Percentiles rank a stretch among this genome's conserved stretches.
phyloP scores from a whole-genome alignment of 2,329 filamentous ascomycete genomes.

The Knufia petricola region DNA sequence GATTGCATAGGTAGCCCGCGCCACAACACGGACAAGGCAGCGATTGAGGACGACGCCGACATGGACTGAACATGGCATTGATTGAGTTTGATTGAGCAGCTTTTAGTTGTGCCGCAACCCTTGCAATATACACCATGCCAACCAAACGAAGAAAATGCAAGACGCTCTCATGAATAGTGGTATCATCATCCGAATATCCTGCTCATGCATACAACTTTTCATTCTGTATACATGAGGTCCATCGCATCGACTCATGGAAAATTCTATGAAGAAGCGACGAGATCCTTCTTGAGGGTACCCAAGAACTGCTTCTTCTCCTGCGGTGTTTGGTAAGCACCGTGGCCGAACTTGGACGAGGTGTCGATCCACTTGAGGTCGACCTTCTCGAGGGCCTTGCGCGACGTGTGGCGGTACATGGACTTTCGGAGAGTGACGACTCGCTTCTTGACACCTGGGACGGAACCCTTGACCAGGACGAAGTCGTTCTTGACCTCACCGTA shows the following conservation, averaged over 20 bases:
- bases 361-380: constrained; percentile 99
- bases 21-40: constrained; percentile 6
- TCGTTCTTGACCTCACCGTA: constrained; percentile 99
- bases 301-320: constrained; percentile 97
- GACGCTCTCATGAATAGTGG: neutral
- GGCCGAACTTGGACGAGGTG: constrained; percentile 98
- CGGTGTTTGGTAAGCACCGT: constrained; percentile 98
- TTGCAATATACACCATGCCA: neutral
- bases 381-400: constrained; percentile 93
- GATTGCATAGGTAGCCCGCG: constrained; percentile 2
- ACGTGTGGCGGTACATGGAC: constrained; percentile 97
- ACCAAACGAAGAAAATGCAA: neutral
- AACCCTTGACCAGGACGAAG: constrained; percentile 96
- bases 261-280: constrained; percentile 46
- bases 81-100: neutral
- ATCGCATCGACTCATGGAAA: neutral
- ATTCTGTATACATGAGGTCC: neutral
- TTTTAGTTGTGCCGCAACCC: neutral
- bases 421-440: constrained; percentile 97
- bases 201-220: neutral
- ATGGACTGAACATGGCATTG: constrained; percentile 2
- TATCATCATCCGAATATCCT: neutral
- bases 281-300: constrained; percentile 99
- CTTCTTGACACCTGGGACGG: constrained; percentile 98
- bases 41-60: constrained; percentile 5